Conservation (phyloP, 2,329 filamentous ascomycete species). For the Penicillium sp. region DNA sequence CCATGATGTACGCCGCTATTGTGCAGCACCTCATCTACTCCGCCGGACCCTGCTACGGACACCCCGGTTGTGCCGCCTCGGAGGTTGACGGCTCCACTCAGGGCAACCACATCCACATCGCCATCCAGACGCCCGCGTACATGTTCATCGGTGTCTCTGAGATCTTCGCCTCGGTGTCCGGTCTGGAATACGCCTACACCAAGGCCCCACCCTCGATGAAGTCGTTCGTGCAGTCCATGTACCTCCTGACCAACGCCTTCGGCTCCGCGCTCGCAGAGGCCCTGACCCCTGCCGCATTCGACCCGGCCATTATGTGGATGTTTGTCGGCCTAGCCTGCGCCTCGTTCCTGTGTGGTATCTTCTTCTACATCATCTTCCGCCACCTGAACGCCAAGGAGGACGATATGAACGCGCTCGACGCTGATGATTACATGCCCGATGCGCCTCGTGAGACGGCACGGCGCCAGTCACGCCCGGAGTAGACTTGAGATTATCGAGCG, state of each 20-base stretch:
- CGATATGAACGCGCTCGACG: conserved; percentile 51
- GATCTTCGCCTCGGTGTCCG: conserved; percentile 63
- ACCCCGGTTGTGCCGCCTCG: conserved; percentile 36
- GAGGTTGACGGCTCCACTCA: conserved; percentile 30
- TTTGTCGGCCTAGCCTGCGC: conserved; percentile 57
- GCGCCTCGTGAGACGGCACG: conserved; percentile 13
- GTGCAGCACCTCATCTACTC: conserved; percentile 57
- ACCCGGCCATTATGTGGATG: conserved; percentile 67
- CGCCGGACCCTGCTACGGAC: conserved; percentile 52
- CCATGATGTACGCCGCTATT: conserved; percentile 61
- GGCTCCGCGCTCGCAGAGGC: conserved; percentile 60
- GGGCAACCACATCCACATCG: conserved; percentile 46
- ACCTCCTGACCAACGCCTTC: conserved; percentile 58
- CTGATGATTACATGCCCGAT: conserved; percentile 29
- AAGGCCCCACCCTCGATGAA: conserved; percentile 70
- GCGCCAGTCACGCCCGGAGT: conserved; percentile 17
- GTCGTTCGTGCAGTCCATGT: conserved; percentile 58
- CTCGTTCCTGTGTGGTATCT: conserved; percentile 48
- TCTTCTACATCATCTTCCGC: conserved; percentile 55
- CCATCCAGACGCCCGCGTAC: conserved; percentile 47
- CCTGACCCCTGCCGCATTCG: conserved; percentile 58
- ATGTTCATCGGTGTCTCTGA: conserved; percentile 52
- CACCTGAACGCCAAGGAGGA: conserved; percentile 51
- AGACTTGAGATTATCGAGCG: conserved; percentile 3
- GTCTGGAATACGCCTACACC: conserved; percentile 70